A percentile compares a stretch with the other conserved stretches of the same genome.
phyloP scores from a whole-genome alignment of 208 protist species.

The Crithidia bombi region DNA sequence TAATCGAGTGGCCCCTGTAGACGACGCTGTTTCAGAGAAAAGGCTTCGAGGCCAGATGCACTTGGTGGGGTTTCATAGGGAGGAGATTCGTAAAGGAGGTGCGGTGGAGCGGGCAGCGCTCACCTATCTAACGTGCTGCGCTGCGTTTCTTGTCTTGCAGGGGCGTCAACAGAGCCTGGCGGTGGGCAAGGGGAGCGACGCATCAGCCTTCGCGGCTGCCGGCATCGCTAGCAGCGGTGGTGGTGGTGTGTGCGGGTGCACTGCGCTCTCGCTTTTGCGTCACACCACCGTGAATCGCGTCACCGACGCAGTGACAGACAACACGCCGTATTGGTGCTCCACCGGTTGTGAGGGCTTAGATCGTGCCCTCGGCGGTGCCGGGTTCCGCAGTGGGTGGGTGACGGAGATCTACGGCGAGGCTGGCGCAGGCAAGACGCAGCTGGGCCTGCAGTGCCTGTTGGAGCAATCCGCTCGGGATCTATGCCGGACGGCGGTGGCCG shows the following conservation, averaged over 20 bases:
- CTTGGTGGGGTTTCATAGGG: no score
- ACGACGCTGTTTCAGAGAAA: not conserved
- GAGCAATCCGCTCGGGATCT: slow-evolving; percentile 45
- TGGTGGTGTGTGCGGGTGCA: not conserved
- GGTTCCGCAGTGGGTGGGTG: slow-evolving; percentile 60
- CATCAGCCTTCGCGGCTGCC: not conserved
- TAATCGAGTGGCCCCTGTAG: not conserved
- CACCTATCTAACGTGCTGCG: slow-evolving; percentile 8
- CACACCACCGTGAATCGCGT: not conserved
- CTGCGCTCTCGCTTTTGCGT: slow-evolving; percentile 16
- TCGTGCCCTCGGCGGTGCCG: slow-evolving; percentile 40
- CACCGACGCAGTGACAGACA: no score
- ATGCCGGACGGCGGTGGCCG: slow-evolving; percentile 16
- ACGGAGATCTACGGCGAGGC: slow-evolving; percentile 78
- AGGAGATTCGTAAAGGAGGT: no score
- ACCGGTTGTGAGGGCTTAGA: slow-evolving; percentile 47
- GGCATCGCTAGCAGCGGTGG: no score
- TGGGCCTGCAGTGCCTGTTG: slow-evolving; percentile 66
- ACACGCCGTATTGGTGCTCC: slow-evolving; percentile 30
- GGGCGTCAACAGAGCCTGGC: not conserved
- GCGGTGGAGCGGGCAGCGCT: not conserved
- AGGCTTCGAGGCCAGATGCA: no score
- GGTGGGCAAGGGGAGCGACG: no score
- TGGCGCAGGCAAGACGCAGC: slow-evolving; percentile 81
- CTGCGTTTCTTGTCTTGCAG: not conserved